Conservation (phyloP, 768 basidiomycete species). For the Pholiota microspora region DNA sequence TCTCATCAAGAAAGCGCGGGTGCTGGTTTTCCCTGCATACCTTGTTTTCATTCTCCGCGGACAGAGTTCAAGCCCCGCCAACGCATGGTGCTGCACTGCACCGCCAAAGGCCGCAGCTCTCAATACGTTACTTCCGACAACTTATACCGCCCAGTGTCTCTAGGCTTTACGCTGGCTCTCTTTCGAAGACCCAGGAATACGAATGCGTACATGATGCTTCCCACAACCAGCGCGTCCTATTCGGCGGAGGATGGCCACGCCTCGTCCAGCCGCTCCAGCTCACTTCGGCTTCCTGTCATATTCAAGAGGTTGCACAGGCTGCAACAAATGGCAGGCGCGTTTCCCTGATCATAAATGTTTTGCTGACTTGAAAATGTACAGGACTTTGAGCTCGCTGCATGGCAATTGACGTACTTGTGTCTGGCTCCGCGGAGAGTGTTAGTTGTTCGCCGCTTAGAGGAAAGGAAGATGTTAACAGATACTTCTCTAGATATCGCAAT, state of each 20-base stretch:
- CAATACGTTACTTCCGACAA: slow-evolving; percentile 7
- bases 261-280: slow-evolving; percentile 27
- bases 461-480: slow-evolving; percentile 2
- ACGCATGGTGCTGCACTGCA: slow-evolving; percentile 8
- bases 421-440: slow-evolving; percentile 91
- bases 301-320: slow-evolving; percentile 79
- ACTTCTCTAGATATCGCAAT: slow-evolving; percentile 72
- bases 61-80: slow-evolving; percentile 21
- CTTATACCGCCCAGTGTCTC: neutral
- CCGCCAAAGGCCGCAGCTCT: slow-evolving; percentile 1
- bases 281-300: slow-evolving; percentile 69
- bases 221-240: slow-evolving; percentile 36
- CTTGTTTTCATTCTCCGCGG: slow-evolving; percentile 24
- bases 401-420: slow-evolving; percentile 94
- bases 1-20: slow-evolving; percentile 6
- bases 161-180: slow-evolving; percentile 34
- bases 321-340: slow-evolving; percentile 74
- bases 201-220: slow-evolving; percentile 38
- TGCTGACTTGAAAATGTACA: slow-evolving; percentile 27
- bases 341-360: neutral
- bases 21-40: slow-evolving; percentile 15
- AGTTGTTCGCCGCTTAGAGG: slow-evolving; percentile 22
- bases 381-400: slow-evolving; percentile 97
- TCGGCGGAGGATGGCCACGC: slow-evolving; percentile 37
- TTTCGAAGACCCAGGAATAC: slow-evolving; percentile 33